Conservation (phyloP, 441 rosid species). For the Adansonia rubrostipa region DNA sequence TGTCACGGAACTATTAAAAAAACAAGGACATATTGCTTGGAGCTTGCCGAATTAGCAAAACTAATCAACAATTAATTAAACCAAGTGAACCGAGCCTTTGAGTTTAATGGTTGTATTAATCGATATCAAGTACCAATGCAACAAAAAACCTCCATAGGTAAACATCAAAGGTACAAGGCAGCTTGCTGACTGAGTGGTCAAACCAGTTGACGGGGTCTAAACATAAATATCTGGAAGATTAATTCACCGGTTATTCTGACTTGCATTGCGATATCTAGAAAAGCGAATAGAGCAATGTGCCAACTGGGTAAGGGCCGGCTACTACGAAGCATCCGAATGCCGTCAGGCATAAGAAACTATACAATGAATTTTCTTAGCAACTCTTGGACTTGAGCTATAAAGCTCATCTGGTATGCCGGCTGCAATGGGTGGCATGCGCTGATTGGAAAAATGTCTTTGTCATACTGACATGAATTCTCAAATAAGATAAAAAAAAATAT, state of each 20-base stretch:
- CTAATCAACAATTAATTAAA: neutral
- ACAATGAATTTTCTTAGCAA: neutral
- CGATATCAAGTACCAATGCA: conserved; percentile 12
- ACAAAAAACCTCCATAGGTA: conserved; percentile 9
- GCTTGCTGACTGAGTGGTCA: neutral
- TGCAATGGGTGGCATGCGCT: neutral
- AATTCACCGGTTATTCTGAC: neutral
- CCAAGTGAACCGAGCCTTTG: neutral
- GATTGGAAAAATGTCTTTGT: neutral
- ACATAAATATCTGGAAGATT: neutral
- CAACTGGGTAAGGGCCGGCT: neutral
- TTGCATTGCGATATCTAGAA: neutral
- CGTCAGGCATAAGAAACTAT: conserved; percentile 1
- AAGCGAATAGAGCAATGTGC: neutral
- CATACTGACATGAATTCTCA: neutral
- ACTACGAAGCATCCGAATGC: neutral
- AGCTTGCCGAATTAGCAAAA: neutral
- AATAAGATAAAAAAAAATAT: neutral
- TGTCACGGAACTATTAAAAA: neutral
- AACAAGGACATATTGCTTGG: neutral
- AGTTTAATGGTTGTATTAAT: conserved; percentile 6
- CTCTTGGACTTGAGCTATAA: neutral
- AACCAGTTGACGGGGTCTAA: neutral
- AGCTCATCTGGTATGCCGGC: neutral
- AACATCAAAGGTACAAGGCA: neutral